phyloP scores from a whole-genome alignment of 2,329 filamentous ascomycete genomes.

The Trichoderma cornu-damae region DNA sequence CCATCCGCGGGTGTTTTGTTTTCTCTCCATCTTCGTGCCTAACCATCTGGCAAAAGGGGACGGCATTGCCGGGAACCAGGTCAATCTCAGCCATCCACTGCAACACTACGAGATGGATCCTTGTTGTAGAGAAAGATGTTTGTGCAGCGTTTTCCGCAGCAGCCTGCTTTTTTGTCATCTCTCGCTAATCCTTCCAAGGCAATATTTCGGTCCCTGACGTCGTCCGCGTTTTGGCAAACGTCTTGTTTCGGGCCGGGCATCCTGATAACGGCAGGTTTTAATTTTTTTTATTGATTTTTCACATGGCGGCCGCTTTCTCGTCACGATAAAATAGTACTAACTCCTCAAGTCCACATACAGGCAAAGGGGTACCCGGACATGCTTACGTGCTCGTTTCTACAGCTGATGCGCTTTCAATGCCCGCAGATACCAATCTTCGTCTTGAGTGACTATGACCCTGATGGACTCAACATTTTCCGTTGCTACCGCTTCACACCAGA shows the following conservation, averaged over 20 bases:
- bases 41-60: constrained; percentile 43
- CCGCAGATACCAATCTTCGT: constrained; percentile 54
- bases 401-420: constrained; percentile 43
- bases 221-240: constrained; percentile 49
- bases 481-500: constrained; percentile 70
- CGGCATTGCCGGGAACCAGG: constrained; percentile 52
- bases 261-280: constrained; percentile 60
- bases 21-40: constrained; percentile 2
- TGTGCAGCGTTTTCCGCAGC: background rate
- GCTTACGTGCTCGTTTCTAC: constrained; percentile 61
- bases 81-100: constrained; percentile 49
- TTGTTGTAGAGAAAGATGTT: constrained; percentile 77
- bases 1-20: background rate
- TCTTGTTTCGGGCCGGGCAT: constrained; percentile 52
- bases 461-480: constrained; percentile 67
- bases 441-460: constrained; percentile 70
- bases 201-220: constrained; percentile 64
- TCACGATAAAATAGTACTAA: background rate
- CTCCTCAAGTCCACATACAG: constrained; percentile 38
- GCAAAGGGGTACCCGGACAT: constrained; percentile 81
- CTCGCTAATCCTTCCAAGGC: constrained; percentile 46
- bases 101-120: constrained; percentile 53
- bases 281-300: too few species aligned
- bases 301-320: too few species aligned
- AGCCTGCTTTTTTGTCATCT: accelerated